These are phyloP conservation scores for Leccinum variicolor DNA, from an alignment of 768 basidiomycete genomes.

Conservation along the genomic window DNA sequence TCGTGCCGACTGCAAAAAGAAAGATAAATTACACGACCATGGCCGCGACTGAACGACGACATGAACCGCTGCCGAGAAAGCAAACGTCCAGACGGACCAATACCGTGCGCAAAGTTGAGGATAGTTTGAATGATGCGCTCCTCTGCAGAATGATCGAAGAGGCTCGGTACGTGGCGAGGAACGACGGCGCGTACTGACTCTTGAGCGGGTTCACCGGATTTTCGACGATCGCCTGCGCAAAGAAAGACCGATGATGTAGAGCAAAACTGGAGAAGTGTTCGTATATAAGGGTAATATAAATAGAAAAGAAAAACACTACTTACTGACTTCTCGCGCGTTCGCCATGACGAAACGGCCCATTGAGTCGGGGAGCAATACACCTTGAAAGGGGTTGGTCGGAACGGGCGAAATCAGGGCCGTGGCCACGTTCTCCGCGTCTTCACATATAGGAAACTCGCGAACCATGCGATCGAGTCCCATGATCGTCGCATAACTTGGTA, in stretches of 20 bases:
- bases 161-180: slow-evolving; percentile 59
- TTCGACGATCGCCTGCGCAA: slow-evolving; percentile 69
- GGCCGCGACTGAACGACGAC: not conserved
- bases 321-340: slow-evolving; percentile 35
- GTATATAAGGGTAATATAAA: not conserved
- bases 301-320: slow-evolving; percentile 15
- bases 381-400: slow-evolving; percentile 11
- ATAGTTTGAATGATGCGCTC: slow-evolving; percentile 44
- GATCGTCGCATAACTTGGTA: slow-evolving; percentile 60
- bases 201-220: slow-evolving; percentile 63
- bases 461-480: slow-evolving; percentile 69
- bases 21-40: not conserved
- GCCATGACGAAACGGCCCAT: slow-evolving; percentile 40
- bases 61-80: slow-evolving; percentile 51
- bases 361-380: slow-evolving; percentile 19
- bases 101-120: slow-evolving; percentile 51
- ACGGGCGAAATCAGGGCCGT: slow-evolving; percentile 31
- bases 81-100: slow-evolving; percentile 64
- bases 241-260: slow-evolving; percentile 69
- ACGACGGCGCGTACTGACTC: slow-evolving; percentile 61
- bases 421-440: slow-evolving; percentile 38
- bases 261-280: slow-evolving; percentile 39
- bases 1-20: not conserved
- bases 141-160: slow-evolving; percentile 54
- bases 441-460: slow-evolving; percentile 59